Conservation (phyloP, 2,329 filamentous ascomycete species). For the Alternaria infectoria region DNA sequence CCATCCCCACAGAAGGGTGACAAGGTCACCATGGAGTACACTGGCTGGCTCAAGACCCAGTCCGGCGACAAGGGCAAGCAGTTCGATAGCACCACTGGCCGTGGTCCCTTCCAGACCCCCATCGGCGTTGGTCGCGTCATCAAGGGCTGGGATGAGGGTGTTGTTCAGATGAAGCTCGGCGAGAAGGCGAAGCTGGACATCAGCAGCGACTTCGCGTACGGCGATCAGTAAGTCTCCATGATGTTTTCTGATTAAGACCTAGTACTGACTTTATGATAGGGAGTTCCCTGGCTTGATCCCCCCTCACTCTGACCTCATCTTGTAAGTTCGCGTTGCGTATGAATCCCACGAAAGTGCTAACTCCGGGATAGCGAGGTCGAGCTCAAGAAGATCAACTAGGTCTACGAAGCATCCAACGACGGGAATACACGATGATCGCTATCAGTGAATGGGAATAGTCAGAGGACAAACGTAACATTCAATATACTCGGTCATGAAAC, state of each 20-base stretch:
- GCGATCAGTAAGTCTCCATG: slow-evolving; percentile 21
- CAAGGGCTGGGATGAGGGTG: slow-evolving; percentile 71
- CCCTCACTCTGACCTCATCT: slow-evolving; percentile 74
- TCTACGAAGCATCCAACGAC: neutral
- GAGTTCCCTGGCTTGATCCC: slow-evolving; percentile 82
- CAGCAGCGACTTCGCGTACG: slow-evolving; percentile 63
- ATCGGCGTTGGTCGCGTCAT: slow-evolving; percentile 89
- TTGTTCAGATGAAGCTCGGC: slow-evolving; percentile 79
- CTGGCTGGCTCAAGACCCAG: slow-evolving; percentile 36
- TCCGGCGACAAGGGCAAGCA: slow-evolving; percentile 39
- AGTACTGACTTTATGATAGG: slow-evolving; percentile 50
- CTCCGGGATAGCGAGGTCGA: slow-evolving; percentile 33
- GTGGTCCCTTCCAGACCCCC: slow-evolving; percentile 73
- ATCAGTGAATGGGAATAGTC: neutral
- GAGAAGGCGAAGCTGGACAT: slow-evolving; percentile 89
- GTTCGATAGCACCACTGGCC: slow-evolving; percentile 83
- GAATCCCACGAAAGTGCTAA: slow-evolving; percentile 5
- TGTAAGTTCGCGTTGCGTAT: slow-evolving; percentile 64
- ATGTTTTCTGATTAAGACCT: neutral
- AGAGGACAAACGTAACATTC: neutral
- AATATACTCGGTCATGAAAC: neutral
- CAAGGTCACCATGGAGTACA: slow-evolving; percentile 42
- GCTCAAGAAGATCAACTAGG: slow-evolving; percentile 44
- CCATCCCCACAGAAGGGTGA: slow-evolving; percentile 37
- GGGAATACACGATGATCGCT: neutral